Conservation (phyloP, 495 filamentous ascomycete genomes). For the Tuber calosporum region DNA sequence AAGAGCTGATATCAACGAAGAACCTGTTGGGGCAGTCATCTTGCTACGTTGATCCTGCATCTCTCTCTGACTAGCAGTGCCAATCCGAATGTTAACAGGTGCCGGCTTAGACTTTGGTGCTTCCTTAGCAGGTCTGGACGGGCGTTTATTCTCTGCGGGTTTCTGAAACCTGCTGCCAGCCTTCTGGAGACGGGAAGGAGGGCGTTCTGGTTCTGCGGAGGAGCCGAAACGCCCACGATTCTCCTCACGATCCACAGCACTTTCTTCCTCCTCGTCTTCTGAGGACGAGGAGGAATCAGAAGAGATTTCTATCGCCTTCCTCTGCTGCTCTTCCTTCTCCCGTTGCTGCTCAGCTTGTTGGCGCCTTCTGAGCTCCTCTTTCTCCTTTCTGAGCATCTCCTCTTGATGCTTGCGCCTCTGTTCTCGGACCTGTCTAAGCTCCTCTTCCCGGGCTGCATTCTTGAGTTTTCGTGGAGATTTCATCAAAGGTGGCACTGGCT, state of each 20-base stretch:
- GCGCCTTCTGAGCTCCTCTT: slow-evolving; percentile 34
- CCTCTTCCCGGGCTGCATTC: slow-evolving; percentile 12
- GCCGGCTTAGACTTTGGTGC: slow-evolving; percentile 28
- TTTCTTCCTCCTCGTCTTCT: slow-evolving; percentile 26
- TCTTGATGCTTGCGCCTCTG: slow-evolving; percentile 28
- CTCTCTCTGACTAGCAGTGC: slow-evolving; percentile 40
- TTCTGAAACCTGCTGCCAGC: slow-evolving; percentile 27
- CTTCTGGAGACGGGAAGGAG: slow-evolving; percentile 37
- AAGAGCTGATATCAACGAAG: slow-evolving; percentile 37
- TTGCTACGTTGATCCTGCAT: slow-evolving; percentile 38
- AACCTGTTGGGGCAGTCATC: slow-evolving; percentile 24
- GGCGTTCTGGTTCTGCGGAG: slow-evolving; percentile 33
- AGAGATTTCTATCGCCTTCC: slow-evolving; percentile 11
- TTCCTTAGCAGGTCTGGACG: slow-evolving; percentile 27
- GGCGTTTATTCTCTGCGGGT: slow-evolving; percentile 25
- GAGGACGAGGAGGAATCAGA: slow-evolving; percentile 8
- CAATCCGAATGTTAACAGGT: slow-evolving; percentile 39
- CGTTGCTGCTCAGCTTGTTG: slow-evolving; percentile 33
- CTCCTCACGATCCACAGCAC: slow-evolving; percentile 16
- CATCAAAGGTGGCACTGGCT: slow-evolving; percentile 5
- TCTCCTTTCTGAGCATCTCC: slow-evolving; percentile 34
- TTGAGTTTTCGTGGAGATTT: slow-evolving; percentile 4
- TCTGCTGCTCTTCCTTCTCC: slow-evolving; percentile 24
- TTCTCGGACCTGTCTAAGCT: slow-evolving; percentile 32
- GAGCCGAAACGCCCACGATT: slow-evolving; percentile 21